These are phyloP conservation scores for Candida adriatica DNA, from an alignment of 805 yeast genomes.

Conservation along the genomic window DNA sequence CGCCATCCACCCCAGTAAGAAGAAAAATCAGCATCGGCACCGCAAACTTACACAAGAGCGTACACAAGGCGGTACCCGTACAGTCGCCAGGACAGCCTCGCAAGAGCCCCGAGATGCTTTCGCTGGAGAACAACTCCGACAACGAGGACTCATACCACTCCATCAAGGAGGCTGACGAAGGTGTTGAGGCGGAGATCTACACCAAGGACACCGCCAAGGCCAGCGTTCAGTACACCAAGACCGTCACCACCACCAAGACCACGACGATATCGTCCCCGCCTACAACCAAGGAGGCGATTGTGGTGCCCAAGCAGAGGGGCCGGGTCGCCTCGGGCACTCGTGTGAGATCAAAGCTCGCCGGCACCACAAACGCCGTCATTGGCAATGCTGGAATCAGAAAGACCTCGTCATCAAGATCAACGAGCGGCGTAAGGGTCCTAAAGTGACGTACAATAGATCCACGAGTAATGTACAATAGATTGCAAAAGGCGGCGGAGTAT, in stretches of 20 bases:
- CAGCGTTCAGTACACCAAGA: conserved; percentile 21
- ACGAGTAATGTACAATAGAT: too few relatives aligned
- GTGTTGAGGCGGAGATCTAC: conserved; percentile 4
- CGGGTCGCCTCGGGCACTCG: conserved; percentile 25
- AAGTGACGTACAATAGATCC: conserved; percentile 7
- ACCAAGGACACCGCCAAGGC: conserved; percentile 6
- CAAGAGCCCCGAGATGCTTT: conserved; percentile 39
- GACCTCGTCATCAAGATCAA: conserved; percentile 19
- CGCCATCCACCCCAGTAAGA: conserved; percentile 71
- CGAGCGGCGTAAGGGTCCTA: conserved; percentile 17
- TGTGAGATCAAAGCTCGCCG: conserved; percentile 23
- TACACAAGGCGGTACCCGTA: conserved; percentile 75
- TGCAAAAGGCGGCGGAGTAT: too few relatives aligned
- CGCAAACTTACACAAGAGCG: conserved; percentile 55
- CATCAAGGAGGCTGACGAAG: conserved; percentile 15
- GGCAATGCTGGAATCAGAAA: conserved; percentile 25
- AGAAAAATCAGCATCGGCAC: conserved; percentile 62
- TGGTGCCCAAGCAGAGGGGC: conserved; percentile 21
- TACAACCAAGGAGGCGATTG: conserved; percentile 15
- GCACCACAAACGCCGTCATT: conserved; percentile 16
- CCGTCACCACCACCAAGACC: conserved; percentile 24
- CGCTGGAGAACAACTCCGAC: conserved; percentile 18
- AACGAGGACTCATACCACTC: conserved; percentile 23
- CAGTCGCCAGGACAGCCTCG: conserved; percentile 98
- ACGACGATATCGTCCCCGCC: conserved; percentile 27